Evolutionary conservation across 352 stramenopile species (phyloP).

Genomic region (Peronosclerospora sorghi): DNA sequence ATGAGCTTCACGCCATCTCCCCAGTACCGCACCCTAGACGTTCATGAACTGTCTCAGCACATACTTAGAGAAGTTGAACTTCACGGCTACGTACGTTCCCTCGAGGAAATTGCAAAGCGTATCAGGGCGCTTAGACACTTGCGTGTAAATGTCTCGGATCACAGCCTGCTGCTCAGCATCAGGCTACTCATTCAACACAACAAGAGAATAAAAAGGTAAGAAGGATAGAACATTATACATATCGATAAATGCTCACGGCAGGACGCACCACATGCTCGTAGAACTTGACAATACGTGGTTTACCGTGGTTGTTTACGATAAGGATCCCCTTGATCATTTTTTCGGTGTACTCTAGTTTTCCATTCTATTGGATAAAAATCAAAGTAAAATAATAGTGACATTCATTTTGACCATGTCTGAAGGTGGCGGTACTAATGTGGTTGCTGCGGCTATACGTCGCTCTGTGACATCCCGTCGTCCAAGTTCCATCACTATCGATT

Average conservation of each 20-base stretch:
- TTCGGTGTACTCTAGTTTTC: not conserved
- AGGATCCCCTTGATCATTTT: constrained; percentile 98
- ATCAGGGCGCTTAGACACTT: constrained; percentile 96
- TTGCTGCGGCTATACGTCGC: not conserved
- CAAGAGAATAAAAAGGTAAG: not conserved
- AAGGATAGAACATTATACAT: not conserved
- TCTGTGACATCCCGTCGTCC: not conserved
- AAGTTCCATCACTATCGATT: not conserved
- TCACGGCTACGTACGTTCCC: constrained; percentile 68
- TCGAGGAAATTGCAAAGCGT: constrained; percentile 99
- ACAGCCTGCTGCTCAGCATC: constrained; percentile 96
- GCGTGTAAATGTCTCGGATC: constrained; percentile 96
- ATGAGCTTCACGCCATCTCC: constrained; percentile 97
- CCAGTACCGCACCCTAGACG: constrained; percentile 84
- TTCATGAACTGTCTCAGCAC: not conserved
- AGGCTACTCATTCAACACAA: constrained; percentile 29
- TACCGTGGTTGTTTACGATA: constrained; percentile 99
- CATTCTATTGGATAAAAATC: not conserved
- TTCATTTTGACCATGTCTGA: constrained; percentile 4
- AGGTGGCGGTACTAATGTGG: not conserved
- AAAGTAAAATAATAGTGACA: not conserved
- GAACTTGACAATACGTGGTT: constrained; percentile 98
- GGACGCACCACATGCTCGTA: constrained; percentile 94
- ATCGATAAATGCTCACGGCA: not conserved
- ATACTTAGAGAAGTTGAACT: not conserved